phyloP scores from a whole-genome alignment of 129 eudicot genomes.

The Centrapalus pauciflorus region DNA sequence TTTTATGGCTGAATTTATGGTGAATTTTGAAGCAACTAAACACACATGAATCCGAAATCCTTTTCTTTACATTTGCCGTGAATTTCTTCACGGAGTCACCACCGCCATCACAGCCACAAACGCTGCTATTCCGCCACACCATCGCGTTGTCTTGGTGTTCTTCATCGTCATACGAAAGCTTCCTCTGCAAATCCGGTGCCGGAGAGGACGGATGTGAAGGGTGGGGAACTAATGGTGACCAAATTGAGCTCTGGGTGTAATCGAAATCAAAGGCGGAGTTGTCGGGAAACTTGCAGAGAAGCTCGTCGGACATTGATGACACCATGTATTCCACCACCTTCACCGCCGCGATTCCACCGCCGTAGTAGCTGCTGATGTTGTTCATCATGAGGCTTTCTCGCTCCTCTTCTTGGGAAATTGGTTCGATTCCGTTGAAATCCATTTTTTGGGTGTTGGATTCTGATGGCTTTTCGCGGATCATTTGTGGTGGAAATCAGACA shows the following conservation, averaged over 20 bases:
- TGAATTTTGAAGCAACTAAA: conserved; percentile 26
- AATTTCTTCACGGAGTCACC: conserved; percentile 19
- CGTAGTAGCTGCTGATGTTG: background rate
- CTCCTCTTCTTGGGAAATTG: background rate
- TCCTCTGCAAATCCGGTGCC: conserved; percentile 23
- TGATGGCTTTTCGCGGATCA: conserved; percentile 4
- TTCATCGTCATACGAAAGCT: conserved; percentile 33
- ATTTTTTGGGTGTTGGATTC: conserved; percentile 1
- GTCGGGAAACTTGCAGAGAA: conserved; percentile 83
- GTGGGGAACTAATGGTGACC: conserved; percentile 80
- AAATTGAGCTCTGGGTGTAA: conserved; percentile 83
- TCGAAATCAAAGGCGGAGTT: conserved; percentile 89
- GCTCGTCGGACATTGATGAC: conserved; percentile 61
- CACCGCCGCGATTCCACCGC: conserved; percentile 15
- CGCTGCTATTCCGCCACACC: background rate
- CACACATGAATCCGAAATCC: conserved; percentile 31
- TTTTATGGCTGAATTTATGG: conserved; percentile 21
- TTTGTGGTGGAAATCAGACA: background rate
- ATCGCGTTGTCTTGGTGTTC: background rate
- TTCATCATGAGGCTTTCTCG: background rate
- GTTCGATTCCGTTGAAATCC: conserved; percentile 6
- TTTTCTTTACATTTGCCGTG: conserved; percentile 26
- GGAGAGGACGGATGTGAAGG: conserved; percentile 25
- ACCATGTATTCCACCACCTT: conserved; percentile 64
- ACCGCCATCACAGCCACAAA: background rate